phyloP scores from a whole-genome alignment of 2,329 filamentous ascomycete species.

The Septoria linicola region DNA sequence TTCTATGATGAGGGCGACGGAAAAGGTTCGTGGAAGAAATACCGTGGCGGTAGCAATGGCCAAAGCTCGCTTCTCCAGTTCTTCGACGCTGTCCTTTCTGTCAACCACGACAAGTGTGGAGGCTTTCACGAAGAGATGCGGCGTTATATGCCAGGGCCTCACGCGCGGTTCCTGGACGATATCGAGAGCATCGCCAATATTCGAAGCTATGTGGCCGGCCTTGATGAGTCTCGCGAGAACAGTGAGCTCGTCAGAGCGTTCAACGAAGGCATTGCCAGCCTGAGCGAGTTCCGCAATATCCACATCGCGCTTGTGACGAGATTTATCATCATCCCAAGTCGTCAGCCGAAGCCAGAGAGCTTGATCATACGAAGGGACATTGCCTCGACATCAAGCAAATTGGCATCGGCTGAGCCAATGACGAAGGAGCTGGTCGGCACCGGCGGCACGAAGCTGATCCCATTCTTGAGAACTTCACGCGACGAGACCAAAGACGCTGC shows the following conservation, averaged over 20 bases:
- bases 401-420: slow-evolving; percentile 34
- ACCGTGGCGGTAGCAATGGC: slow-evolving; percentile 56
- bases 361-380: slow-evolving; percentile 41
- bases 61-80: slow-evolving; percentile 57
- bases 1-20: slow-evolving; percentile 54
- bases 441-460: slow-evolving; percentile 54
- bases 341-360: slow-evolving; percentile 27
- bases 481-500: slow-evolving; percentile 46
- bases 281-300: slow-evolving; percentile 51
- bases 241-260: slow-evolving; percentile 44
- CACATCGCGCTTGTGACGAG: slow-evolving; percentile 55
- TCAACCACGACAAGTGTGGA: slow-evolving; percentile 43
- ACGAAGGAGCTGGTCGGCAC: slow-evolving; percentile 49
- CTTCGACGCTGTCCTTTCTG: slow-evolving; percentile 54
- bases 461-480: slow-evolving; percentile 53
- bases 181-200: slow-evolving; percentile 49
- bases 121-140: slow-evolving; percentile 48
- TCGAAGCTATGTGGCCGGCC: slow-evolving; percentile 45
- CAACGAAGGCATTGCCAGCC: slow-evolving; percentile 47
- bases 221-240: slow-evolving; percentile 28
- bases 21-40: slow-evolving; percentile 50
- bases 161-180: slow-evolving; percentile 52
- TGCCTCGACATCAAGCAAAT: slow-evolving; percentile 47
- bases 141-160: slow-evolving; percentile 55
- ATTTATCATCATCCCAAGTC: slow-evolving; percentile 51